phyloP scores from a whole-genome alignment of 164 flowering plant species.

The Chimonanthus salicifolius region DNA sequence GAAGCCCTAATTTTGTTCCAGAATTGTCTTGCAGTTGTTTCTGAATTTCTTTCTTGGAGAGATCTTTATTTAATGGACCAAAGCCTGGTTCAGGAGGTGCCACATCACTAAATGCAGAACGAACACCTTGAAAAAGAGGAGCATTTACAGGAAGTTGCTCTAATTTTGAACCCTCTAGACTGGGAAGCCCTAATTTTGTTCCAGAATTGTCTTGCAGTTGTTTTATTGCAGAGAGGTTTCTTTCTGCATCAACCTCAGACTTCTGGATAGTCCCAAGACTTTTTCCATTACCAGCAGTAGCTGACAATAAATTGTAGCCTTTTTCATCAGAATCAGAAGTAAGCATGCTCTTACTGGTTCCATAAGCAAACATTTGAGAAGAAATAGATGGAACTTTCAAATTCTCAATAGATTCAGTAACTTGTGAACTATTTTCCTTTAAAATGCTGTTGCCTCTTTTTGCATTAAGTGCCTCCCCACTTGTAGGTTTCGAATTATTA shows the following conservation, averaged over 20 bases:
- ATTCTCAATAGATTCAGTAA: slow-evolving; percentile 14
- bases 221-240: slow-evolving; percentile 6
- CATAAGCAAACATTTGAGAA: background rate
- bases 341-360: slow-evolving; percentile 3
- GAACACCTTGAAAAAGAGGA: slow-evolving; percentile 13
- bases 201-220: slow-evolving; percentile 9
- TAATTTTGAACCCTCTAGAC: slow-evolving; percentile 10
- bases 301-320: slow-evolving; percentile 5
- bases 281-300: slow-evolving; percentile 11
- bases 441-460: slow-evolving; percentile 12
- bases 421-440: slow-evolving; percentile 7
- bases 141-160: slow-evolving; percentile 16
- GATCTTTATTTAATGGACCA: too few species aligned
- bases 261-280: slow-evolving; percentile 9
- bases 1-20: slow-evolving; percentile 8
- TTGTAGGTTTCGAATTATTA: slow-evolving; percentile 10
- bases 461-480: background rate
- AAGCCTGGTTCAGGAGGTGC: background rate
- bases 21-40: slow-evolving; percentile 11
- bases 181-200: slow-evolving; percentile 11
- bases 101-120: slow-evolving; percentile 7
- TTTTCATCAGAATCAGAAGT: slow-evolving; percentile 5
- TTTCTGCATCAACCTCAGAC: slow-evolving; percentile 16
- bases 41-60: slow-evolving; percentile 14
- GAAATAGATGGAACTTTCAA: slow-evolving; percentile 6